Evolutionary conservation across 31 red algal genomes (phyloP).

Genomic region (Porphyra umbilicalis): DNA sequence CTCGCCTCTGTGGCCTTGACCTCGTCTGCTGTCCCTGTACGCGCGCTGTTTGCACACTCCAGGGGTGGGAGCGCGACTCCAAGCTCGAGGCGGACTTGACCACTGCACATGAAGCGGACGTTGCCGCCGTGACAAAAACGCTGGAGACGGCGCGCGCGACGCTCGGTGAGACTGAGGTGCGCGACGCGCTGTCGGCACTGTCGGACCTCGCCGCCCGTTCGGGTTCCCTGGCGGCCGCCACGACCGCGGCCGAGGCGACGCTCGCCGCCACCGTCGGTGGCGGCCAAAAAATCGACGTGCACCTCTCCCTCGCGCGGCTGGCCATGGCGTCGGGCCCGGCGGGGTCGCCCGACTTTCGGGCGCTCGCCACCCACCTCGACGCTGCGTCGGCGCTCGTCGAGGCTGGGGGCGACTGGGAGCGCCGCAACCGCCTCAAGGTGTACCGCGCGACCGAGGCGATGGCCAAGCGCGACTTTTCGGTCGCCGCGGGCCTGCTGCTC

Average conservation of each 20-base stretch:
- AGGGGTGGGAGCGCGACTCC: slow-evolving; percentile 14
- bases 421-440: slow-evolving; percentile 91
- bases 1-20: background rate
- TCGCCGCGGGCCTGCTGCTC: slow-evolving; percentile 63
- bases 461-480: slow-evolving; percentile 57
- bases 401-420: slow-evolving; percentile 95
- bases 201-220: slow-evolving; percentile 75
- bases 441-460: slow-evolving; percentile 88
- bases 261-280: slow-evolving; percentile 69
- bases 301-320: slow-evolving; percentile 68
- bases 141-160: slow-evolving; percentile 40
- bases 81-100: slow-evolving; percentile 47
- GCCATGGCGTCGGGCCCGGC: slow-evolving; percentile 40
- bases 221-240: slow-evolving; percentile 50
- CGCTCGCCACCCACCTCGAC: slow-evolving; percentile 37
- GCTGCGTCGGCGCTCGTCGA: slow-evolving; percentile 75
- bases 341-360: slow-evolving; percentile 31
- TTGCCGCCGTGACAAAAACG: slow-evolving; percentile 50
- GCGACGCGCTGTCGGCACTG: slow-evolving; percentile 67
- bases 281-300: slow-evolving; percentile 92
- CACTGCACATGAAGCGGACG: slow-evolving; percentile 45
- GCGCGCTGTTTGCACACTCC: slow-evolving; percentile 52
- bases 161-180: slow-evolving; percentile 88
- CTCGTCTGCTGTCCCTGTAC: background rate
- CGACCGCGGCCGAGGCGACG: slow-evolving; percentile 74